Percentiles rank a stretch among this genome's conserved stretches.
These are phyloP conservation scores for Micractinium sp. DNA, from an alignment of 139 green algal species.

Conservation along the genomic window DNA sequence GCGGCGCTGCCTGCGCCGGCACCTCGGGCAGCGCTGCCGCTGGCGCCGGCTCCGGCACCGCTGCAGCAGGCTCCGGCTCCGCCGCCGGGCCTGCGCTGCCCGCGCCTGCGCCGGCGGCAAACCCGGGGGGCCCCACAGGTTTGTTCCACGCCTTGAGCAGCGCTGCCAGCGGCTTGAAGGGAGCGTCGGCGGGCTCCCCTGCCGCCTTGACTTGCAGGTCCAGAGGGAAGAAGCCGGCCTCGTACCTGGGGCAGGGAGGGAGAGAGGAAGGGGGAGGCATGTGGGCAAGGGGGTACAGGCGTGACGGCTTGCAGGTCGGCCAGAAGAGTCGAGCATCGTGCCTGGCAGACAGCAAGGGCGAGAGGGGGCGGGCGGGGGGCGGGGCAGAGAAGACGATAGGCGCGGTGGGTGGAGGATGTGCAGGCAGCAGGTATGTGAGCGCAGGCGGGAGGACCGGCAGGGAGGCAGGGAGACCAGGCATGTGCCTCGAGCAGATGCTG, in stretches of 20 bases:
- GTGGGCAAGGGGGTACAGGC: neutral
- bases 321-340: too few relatives aligned
- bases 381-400: too few relatives aligned
- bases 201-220: conserved; percentile 70
- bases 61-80: neutral
- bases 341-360: too few relatives aligned
- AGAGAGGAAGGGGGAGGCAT: too few relatives aligned
- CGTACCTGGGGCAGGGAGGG: conserved; percentile 33
- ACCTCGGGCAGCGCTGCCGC: neutral
- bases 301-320: too few relatives aligned
- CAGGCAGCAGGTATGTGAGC: too few relatives aligned
- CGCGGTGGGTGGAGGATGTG: too few relatives aligned
- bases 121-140: conserved; percentile 41
- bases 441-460: too few relatives aligned
- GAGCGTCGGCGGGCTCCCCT: conserved; percentile 23
- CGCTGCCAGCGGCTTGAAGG: conserved; percentile 58
- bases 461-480: too few relatives aligned
- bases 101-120: neutral
- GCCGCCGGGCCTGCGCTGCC: neutral
- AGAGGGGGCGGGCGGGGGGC: too few relatives aligned
- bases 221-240: conserved; percentile 78
- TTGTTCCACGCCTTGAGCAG: conserved; percentile 64
- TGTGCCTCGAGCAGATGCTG: too few relatives aligned
- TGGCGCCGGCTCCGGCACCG: neutral
- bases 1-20: neutral